Percentiles rank a stretch among this genome's conserved stretches.
Conservation (phyloP, 1,139 yeast species). For the Scheffersomyces segobiensis region DNA sequence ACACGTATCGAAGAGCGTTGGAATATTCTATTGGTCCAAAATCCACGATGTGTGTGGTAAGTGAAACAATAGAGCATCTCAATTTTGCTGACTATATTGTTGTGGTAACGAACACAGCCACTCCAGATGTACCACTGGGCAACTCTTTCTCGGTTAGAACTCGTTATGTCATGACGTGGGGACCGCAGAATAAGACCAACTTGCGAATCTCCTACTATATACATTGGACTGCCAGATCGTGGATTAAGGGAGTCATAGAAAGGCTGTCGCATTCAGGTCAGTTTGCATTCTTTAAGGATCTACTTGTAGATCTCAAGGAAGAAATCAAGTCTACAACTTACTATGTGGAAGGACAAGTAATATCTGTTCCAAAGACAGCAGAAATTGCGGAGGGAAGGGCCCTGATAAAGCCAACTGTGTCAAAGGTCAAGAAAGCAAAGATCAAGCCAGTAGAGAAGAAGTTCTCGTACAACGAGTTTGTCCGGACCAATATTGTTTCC, state of each 20-base stretch:
- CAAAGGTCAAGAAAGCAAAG: not conserved
- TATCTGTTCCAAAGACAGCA: conserved; percentile 4
- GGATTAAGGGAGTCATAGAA: conserved; percentile 58
- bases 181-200: conserved; percentile 37
- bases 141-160: conserved; percentile 53
- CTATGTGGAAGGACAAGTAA: conserved; percentile 20
- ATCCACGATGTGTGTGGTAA: conserved; percentile 52
- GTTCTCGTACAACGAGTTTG: conserved; percentile 11
- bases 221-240: conserved; percentile 57
- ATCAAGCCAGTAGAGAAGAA: not conserved
- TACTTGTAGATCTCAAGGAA: conserved; percentile 27
- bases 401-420: conserved; percentile 6
- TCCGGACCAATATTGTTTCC: conserved; percentile 17
- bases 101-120: conserved; percentile 40
- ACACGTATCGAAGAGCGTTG: conserved; percentile 46
- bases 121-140: conserved; percentile 67
- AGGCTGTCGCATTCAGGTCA: conserved; percentile 53
- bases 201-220: conserved; percentile 45
- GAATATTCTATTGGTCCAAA: conserved; percentile 61
- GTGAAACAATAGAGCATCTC: conserved; percentile 43
- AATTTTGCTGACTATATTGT: conserved; percentile 39
- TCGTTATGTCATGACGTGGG: conserved; percentile 52
- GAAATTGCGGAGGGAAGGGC: not conserved
- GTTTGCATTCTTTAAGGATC: conserved; percentile 35
- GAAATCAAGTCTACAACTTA: conserved; percentile 30